phyloP scores from a whole-genome alignment of 2,329 filamentous ascomycete species.

The Fusarium albidum region DNA sequence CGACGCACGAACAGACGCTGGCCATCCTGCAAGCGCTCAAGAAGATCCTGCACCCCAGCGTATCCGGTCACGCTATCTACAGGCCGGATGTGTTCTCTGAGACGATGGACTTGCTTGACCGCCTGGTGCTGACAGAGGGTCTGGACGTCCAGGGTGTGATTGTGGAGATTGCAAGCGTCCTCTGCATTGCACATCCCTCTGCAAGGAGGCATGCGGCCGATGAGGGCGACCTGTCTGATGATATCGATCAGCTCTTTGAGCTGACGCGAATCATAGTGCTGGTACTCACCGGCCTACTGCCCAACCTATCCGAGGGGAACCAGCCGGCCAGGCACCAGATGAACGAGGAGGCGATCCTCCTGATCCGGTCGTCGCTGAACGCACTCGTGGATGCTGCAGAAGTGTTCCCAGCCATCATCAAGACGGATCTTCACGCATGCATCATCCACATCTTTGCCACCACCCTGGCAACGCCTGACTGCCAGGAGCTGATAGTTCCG shows the following conservation, averaged over 20 bases:
- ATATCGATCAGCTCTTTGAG: slow-evolving; percentile 98
- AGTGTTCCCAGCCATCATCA: slow-evolving; percentile 96
- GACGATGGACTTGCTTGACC: slow-evolving; percentile 94
- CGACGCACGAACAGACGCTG: slow-evolving; percentile 79
- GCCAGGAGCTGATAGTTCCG: slow-evolving; percentile 88
- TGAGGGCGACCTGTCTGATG: slow-evolving; percentile 86
- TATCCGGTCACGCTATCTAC: slow-evolving; percentile 96
- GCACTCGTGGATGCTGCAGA: slow-evolving; percentile 94
- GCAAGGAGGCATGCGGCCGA: slow-evolving; percentile 66
- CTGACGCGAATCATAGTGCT: slow-evolving; percentile 95
- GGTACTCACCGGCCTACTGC: slow-evolving; percentile 86
- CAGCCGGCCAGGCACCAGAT: slow-evolving; percentile 77
- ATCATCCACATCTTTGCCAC: slow-evolving; percentile 97
- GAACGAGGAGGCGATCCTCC: slow-evolving; percentile 84
- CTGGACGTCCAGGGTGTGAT: slow-evolving; percentile 90
- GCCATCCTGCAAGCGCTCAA: slow-evolving; percentile 91
- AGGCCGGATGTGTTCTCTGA: slow-evolving; percentile 95
- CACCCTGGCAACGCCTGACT: slow-evolving; percentile 82
- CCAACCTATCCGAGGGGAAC: slow-evolving; percentile 76
- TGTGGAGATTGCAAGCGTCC: slow-evolving; percentile 88
- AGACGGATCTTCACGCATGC: slow-evolving; percentile 93
- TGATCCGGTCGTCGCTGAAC: slow-evolving; percentile 82
- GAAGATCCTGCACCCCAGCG: slow-evolving; percentile 92
- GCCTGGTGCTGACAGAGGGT: slow-evolving; percentile 89
- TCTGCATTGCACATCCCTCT: slow-evolving; percentile 91